Percentiles rank a stretch among this genome's conserved stretches.
phyloP scores from a whole-genome alignment of 495 filamentous ascomycete species.

The Apiosordaria backusii region DNA sequence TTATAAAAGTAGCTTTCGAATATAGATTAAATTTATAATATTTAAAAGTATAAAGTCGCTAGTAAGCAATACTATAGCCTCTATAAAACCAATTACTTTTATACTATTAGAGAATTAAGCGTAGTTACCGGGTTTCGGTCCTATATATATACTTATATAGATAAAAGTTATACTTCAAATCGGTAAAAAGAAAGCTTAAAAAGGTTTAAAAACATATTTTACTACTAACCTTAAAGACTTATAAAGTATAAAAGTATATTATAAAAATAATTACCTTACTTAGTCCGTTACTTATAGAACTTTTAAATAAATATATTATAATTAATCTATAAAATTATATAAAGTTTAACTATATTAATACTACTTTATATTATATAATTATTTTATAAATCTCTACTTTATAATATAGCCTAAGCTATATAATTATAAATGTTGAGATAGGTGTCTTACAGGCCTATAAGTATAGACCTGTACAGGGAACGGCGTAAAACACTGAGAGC shows the following conservation, averaged over 20 bases:
- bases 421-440: not conserved
- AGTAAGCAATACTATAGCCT: not conserved
- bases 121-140: not conserved
- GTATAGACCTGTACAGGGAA: too few species aligned
- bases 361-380: not conserved
- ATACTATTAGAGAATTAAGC: not conserved
- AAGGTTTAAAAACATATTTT: not conserved
- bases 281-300: not conserved
- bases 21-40: conserved; percentile 11
- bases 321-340: not conserved
- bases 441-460: too few species aligned
- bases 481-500: too few species aligned
- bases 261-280: not conserved
- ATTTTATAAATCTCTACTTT: not conserved
- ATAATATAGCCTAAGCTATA: not conserved
- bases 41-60: conserved; percentile 2
- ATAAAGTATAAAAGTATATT: not conserved
- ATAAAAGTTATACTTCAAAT: not conserved
- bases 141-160: not conserved
- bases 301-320: not conserved
- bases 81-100: not conserved
- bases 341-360: not conserved
- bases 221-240: not conserved
- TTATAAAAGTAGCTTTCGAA: conserved; percentile 15
- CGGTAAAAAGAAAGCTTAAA: not conserved